Evolutionary conservation across 345 rosid genomes (phyloP).

Genomic region (Heritiera littoralis): DNA sequence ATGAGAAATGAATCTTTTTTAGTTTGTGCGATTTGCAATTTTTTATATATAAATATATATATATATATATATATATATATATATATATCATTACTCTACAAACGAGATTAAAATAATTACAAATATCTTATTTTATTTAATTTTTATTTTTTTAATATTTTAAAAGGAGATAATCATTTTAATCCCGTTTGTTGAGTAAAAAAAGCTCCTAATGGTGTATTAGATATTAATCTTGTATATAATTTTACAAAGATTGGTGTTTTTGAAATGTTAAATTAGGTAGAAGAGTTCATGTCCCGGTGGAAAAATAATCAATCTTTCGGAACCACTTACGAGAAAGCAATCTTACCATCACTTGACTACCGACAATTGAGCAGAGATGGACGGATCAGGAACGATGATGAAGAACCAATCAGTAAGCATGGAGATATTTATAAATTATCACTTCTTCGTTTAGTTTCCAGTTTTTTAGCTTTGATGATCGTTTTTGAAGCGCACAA

Average conservation of each 20-base stretch:
- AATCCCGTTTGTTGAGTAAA: too few species aligned
- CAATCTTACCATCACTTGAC: constrained; percentile 61
- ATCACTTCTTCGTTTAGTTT: not conserved
- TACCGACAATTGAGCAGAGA: constrained; percentile 59
- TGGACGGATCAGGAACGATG: constrained; percentile 54
- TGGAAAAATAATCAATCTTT: constrained; percentile 65
- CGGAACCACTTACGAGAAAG: constrained; percentile 70
- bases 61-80: too few species aligned
- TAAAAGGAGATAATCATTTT: too few species aligned
- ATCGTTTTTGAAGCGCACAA: not conserved
- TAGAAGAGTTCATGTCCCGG: constrained; percentile 66
- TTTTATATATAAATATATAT: too few species aligned
- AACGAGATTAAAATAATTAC: too few species aligned
- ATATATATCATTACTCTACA: too few species aligned
- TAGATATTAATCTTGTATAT: too few species aligned
- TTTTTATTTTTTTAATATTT: too few species aligned
- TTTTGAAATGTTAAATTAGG: constrained; percentile 37
- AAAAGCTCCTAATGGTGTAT: too few species aligned
- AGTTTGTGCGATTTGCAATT: too few species aligned
- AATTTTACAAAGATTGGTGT: too few species aligned
- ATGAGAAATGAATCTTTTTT: not conserved
- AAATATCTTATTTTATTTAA: too few species aligned
- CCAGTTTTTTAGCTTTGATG: not conserved
- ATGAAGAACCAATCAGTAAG: not conserved
- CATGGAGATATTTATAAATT: not conserved